A percentile compares a stretch with the other conserved stretches of the same genome.
Conservation (phyloP, 73 alveolate genomes). For the Effrenium voratum region DNA sequence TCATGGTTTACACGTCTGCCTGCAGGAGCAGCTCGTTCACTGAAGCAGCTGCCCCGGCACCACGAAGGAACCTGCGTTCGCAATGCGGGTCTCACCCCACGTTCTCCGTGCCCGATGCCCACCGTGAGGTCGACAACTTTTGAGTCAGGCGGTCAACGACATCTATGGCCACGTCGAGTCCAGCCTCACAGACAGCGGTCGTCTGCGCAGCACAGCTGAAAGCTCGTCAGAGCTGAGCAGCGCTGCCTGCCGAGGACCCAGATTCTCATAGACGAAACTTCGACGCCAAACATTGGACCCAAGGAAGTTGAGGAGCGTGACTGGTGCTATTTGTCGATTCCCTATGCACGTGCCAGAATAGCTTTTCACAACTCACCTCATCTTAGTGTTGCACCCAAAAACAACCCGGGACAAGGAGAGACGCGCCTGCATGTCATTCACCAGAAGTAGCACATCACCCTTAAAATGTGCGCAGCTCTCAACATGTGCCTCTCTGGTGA, state of each 20-base stretch:
- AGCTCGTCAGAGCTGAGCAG: constrained; percentile 16
- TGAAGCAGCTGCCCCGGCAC: constrained; percentile 21
- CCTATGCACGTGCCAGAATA: no score
- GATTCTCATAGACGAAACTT: background rate
- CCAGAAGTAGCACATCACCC: constrained; percentile 71
- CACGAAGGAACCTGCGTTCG: constrained; percentile 76
- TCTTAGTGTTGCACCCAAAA: no score
- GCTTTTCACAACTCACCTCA: no score
- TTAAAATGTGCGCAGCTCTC: background rate
- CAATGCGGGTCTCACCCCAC: no score
- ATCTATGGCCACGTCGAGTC: background rate
- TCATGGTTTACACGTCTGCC: no score
- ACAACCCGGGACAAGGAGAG: no score
- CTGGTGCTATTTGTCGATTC: no score
- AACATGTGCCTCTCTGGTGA: no score
- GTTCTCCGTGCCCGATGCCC: no score
- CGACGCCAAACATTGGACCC: background rate
- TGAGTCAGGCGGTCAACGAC: no score
- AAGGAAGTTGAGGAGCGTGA: no score
- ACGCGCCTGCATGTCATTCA: constrained; percentile 69
- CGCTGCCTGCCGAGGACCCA: background rate
- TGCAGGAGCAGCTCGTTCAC: constrained; percentile 58
- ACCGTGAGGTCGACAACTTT: background rate
- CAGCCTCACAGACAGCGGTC: constrained; percentile 41
- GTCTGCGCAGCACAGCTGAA: constrained; percentile 39